Base-by-base conservation (phyloP, 345 rosid genomes). In the Leavenworthia alabamica region DNA sequence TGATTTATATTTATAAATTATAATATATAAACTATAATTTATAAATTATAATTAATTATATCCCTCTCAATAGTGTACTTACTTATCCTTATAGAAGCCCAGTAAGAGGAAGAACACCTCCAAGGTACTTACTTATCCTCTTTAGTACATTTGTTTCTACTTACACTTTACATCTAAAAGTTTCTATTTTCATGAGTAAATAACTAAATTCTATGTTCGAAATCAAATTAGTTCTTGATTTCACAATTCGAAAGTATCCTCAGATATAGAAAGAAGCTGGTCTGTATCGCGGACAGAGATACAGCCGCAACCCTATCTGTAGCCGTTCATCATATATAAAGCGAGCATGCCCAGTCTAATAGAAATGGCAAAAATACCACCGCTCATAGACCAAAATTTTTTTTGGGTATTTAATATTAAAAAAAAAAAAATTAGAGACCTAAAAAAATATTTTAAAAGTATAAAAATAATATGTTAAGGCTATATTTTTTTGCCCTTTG, bases 71-170 rank as follows among this genome's bases (percentile, higher is more conserved):
- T n/a, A n/a, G n/a, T n/a, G n/a, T n/a, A n/a, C n/a, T n/a, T n/a
- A n/a, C n/a, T n/a, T n/a, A n/a, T n/a, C n/a, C n/a, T n/a, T 85
- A 46, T 60, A 80, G 95, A 68, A 87, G 92, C 68, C 94, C 94
- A 19, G 77, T 79, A 42, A 81, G 96, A 68, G 86, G 83, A 77
- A 84, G 95, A 79, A 81, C 89, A 64, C 90, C 98, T 57, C 91
- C 79, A 15, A 89, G 98, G 98, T 92, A 54, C 44, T 44, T 35
- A n/a, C 53, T 23, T 11, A 2, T 52, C 6, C 33, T 48, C 36
- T 60, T 28, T 14, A 29, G 27, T 27, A 28, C 37, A 26, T 66
- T 45, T 1, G 41, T 51, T 43, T 51, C 28, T 43, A 19, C 29
- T 29, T 43, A 2, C 48, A 2, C 1, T 19, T n/a, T 19, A 11